Percentiles rank a stretch among this genome's conserved stretches.
Evolutionary conservation across 192 early-diverging fungal species (phyloP).

Genomic region (Rhizophagus sp.): DNA sequence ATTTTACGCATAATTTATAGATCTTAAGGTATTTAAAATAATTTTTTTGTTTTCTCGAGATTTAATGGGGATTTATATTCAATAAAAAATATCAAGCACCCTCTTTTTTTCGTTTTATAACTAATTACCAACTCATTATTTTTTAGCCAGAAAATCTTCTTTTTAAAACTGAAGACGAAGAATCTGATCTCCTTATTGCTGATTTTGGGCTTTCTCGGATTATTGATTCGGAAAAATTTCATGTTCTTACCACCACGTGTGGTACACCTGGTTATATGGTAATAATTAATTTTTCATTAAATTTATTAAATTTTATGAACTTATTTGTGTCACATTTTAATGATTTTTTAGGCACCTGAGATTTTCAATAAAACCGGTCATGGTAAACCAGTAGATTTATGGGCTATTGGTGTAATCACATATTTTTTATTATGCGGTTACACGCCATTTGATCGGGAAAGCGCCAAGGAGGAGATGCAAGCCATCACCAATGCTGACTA

Average conservation of each 20-base stretch:
- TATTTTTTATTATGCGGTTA: conserved; percentile 75
- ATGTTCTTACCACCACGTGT: conserved; percentile 65
- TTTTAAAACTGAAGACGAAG: conserved; percentile 59
- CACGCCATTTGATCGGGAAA: conserved; percentile 70
- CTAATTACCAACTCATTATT: conserved; percentile 11
- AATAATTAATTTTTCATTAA: background rate
- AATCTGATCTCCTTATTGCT: conserved; percentile 69
- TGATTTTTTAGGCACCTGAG: conserved; percentile 52
- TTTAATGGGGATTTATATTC: background rate
- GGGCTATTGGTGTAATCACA: conserved; percentile 78
- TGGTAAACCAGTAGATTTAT: conserved; percentile 80
- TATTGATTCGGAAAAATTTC: conserved; percentile 59
- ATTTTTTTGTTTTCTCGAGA: background rate
- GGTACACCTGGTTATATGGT: conserved; percentile 85
- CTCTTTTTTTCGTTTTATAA: background rate
- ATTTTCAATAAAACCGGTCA: conserved; percentile 63
- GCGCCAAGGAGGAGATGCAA: conserved; percentile 50
- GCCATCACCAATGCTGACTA: conserved; percentile 65
- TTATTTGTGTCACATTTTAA: background rate
- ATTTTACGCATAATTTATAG: conserved; percentile 14
- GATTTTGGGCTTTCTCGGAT: conserved; percentile 81
- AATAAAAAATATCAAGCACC: too few species aligned
- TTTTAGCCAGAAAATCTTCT: conserved; percentile 79
- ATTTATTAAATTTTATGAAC: too few species aligned
- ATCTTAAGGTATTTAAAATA: conserved; percentile 36